These are phyloP conservation scores for Pyricularia sp. DNA, from an alignment of 2,329 filamentous ascomycete genomes.

Conservation along the genomic window DNA sequence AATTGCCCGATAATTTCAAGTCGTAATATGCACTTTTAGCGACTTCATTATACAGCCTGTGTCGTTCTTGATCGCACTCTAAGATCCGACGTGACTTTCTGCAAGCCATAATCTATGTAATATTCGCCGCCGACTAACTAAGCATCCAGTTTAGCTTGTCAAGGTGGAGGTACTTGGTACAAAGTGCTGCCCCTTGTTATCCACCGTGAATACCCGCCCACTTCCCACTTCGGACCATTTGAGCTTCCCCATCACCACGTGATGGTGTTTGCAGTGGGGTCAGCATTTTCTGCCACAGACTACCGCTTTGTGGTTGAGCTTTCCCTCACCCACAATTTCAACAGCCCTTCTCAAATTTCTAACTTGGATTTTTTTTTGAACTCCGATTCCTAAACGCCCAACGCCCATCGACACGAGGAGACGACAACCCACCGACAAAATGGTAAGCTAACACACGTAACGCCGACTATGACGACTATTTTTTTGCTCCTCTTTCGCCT, in stretches of 20 bases:
- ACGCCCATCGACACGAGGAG: conserved; percentile 20
- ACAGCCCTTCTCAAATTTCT: background rate
- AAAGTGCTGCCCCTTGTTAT: background rate
- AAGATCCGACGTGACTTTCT: background rate
- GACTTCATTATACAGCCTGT: background rate
- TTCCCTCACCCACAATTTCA: background rate
- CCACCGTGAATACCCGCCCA: background rate
- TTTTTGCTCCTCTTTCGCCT: background rate
- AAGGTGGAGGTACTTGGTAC: background rate
- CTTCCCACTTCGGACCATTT: background rate
- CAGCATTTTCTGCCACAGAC: background rate
- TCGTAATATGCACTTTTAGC: background rate
- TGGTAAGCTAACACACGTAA: conserved; percentile 36
- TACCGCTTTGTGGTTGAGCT: background rate
- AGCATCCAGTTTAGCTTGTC: background rate
- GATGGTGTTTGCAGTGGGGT: background rate
- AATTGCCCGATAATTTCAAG: background rate
- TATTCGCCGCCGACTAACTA: background rate
- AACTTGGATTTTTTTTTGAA: background rate
- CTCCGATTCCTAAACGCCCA: background rate
- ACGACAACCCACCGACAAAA: conserved; percentile 39
- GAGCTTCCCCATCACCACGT: background rate
- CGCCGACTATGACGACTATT: conserved; percentile 20
- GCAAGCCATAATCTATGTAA: background rate
- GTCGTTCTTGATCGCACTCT: background rate